These are phyloP conservation scores for Solanum verrucosum DNA, from an alignment of 257 asterid species.

Conservation along the genomic window DNA sequence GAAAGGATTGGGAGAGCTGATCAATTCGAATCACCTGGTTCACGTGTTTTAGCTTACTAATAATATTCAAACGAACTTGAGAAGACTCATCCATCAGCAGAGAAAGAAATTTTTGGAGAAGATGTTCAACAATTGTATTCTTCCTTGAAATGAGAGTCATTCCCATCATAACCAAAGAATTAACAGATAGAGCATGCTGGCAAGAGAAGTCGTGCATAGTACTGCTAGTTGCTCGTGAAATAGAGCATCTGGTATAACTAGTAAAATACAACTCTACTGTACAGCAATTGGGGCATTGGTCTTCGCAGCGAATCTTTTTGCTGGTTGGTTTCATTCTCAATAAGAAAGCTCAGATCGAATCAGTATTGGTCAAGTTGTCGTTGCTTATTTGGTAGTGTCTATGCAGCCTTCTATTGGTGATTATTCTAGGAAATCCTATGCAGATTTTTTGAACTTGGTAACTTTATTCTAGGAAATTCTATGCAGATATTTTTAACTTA, in stretches of 20 bases:
- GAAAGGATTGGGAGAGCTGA: background rate
- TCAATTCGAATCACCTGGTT: background rate
- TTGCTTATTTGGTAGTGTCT: background rate
- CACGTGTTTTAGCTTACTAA: background rate
- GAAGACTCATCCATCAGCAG: background rate
- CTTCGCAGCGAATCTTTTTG: background rate
- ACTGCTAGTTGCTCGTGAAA: background rate
- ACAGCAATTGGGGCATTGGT: background rate
- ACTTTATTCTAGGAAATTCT: background rate
- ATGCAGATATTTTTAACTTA: background rate
- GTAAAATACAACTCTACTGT: background rate
- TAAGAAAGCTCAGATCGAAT: background rate
- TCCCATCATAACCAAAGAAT: background rate
- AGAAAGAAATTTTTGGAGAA: background rate
- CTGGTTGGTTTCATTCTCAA: background rate
- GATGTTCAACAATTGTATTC: background rate
- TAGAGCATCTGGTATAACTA: background rate
- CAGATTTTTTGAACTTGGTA: background rate
- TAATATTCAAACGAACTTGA: background rate
- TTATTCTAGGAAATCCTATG: background rate
- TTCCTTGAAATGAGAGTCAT: background rate
- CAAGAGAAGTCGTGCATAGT: background rate
- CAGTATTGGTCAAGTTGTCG: background rate
- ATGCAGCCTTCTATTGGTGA: background rate
- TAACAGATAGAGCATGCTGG: background rate